phyloP scores from a whole-genome alignment of 768 basidiomycete species.

The Mycena chlorophos region DNA sequence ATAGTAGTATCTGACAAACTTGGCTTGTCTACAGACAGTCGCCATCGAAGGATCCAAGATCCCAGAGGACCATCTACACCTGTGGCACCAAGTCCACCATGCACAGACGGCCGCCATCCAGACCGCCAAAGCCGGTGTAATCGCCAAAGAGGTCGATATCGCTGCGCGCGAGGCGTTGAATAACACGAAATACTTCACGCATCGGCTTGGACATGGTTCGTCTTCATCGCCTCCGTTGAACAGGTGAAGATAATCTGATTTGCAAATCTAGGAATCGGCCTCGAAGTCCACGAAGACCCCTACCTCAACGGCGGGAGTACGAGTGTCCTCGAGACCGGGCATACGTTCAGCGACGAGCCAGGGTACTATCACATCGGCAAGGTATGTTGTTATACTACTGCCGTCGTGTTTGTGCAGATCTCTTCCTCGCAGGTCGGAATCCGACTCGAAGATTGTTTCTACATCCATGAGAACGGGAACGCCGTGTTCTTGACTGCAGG shows the following conservation, averaged over 20 bases:
- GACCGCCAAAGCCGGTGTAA: slow-evolving; percentile 46
- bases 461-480: slow-evolving; percentile 53
- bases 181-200: slow-evolving; percentile 68
- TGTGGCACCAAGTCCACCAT: slow-evolving; percentile 66
- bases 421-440: slow-evolving; percentile 59
- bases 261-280: slow-evolving; percentile 63
- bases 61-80: slow-evolving; percentile 46
- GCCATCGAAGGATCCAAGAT: slow-evolving; percentile 60
- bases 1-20: slow-evolving; percentile 20
- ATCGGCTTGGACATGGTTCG: slow-evolving; percentile 77
- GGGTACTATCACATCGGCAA: slow-evolving; percentile 69
- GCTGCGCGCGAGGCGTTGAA: slow-evolving; percentile 57
- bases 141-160: slow-evolving; percentile 58
- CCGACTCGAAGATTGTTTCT: slow-evolving; percentile 83
- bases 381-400: slow-evolving; percentile 37
- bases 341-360: slow-evolving; percentile 83
- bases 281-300: slow-evolving; percentile 81
- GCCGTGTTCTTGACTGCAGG: slow-evolving; percentile 62
- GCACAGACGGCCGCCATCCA: slow-evolving; percentile 62
- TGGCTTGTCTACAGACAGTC: slow-evolving; percentile 50
- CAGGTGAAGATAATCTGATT: slow-evolving; percentile 12
- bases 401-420: not conserved
- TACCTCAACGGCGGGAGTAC: slow-evolving; percentile 74
- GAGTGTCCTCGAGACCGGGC: slow-evolving; percentile 57
- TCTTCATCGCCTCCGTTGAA: slow-evolving; percentile 3